A percentile compares a stretch with the other conserved stretches of the same genome.
phyloP scores from a whole-genome alignment of 495 filamentous ascomycete species.

The Penicillium angulare region DNA sequence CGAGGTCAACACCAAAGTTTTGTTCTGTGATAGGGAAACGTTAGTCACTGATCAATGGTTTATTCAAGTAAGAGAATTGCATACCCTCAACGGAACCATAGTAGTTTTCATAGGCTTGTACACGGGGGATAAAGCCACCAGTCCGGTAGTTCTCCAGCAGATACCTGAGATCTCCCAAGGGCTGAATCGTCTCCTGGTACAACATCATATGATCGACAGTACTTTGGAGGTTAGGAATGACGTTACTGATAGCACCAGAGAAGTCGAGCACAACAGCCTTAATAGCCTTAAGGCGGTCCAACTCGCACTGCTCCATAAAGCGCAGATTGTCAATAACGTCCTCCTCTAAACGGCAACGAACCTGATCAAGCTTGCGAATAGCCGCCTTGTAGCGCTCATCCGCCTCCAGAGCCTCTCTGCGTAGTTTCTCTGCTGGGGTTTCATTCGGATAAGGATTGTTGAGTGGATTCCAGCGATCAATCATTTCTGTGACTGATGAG shows the following conservation, averaged over 20 bases:
- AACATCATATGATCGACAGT: constrained; percentile 98
- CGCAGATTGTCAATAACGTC: constrained; percentile 87
- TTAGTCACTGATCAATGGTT: too few species aligned
- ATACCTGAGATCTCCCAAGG: constrained; percentile 86
- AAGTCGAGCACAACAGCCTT: constrained; percentile 98
- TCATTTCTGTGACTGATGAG: constrained; percentile 78
- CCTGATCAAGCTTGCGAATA: constrained; percentile 79
- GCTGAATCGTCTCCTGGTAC: constrained; percentile 97
- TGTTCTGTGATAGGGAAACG: constrained; percentile 71
- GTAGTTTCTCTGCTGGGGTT: constrained; percentile 80
- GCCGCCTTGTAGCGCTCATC: constrained; percentile 90
- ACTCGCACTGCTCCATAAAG: constrained; percentile 97
- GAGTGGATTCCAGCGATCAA: constrained; percentile 87
- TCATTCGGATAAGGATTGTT: constrained; percentile 89
- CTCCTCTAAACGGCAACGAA: constrained; percentile 92
- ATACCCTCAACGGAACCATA: constrained; percentile 90
- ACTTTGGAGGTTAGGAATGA: constrained; percentile 92
- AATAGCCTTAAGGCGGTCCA: constrained; percentile 94
- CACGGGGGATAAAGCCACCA: constrained; percentile 83
- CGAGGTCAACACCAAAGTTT: constrained; percentile 95
- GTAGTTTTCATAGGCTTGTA: constrained; percentile 97
- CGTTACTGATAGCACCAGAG: constrained; percentile 95
- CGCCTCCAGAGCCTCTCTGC: constrained; percentile 83
- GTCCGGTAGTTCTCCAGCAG: constrained; percentile 98
- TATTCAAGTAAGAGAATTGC: too few species aligned